phyloP scores from a whole-genome alignment of 345 rosid genomes.

The Rhodamnia rubescens region DNA sequence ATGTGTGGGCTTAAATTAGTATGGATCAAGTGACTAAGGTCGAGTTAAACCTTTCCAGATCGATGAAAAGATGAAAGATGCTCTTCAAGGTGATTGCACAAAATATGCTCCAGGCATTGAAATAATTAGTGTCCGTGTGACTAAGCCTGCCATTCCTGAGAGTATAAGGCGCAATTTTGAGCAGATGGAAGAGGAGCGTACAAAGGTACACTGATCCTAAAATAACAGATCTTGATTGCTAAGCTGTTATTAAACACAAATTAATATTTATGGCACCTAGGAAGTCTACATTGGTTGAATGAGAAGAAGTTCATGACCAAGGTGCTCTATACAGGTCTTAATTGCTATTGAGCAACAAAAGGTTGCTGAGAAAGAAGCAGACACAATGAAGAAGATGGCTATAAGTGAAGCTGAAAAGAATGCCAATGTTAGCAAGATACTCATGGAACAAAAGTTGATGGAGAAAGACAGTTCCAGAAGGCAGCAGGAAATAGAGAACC shows the following conservation, averaged over 20 bases:
- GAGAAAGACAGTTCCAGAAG: slow-evolving; percentile 73
- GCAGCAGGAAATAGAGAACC: slow-evolving; percentile 81
- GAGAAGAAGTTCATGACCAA: neutral
- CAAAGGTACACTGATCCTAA: slow-evolving; percentile 41
- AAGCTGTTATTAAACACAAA: neutral
- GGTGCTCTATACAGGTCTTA: slow-evolving; percentile 41
- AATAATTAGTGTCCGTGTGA: slow-evolving; percentile 82
- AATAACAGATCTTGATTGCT: neutral
- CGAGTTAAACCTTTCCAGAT: slow-evolving; percentile 32
- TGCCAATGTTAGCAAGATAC: slow-evolving; percentile 72
- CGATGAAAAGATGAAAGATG: slow-evolving; percentile 93
- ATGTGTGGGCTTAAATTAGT: neutral
- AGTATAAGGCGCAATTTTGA: slow-evolving; percentile 71
- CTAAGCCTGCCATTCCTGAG: slow-evolving; percentile 76
- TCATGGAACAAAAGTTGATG: slow-evolving; percentile 76
- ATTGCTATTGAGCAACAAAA: slow-evolving; percentile 75
- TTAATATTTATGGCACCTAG: neutral
- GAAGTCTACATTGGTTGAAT: neutral
- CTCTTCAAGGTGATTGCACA: slow-evolving; percentile 89
- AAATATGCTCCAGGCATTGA: slow-evolving; percentile 90
- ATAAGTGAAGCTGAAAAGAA: slow-evolving; percentile 89
- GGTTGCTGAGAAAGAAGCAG: slow-evolving; percentile 87
- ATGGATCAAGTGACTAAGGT: neutral
- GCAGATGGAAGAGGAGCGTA: slow-evolving; percentile 94
- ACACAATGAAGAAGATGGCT: slow-evolving; percentile 78